A percentile compares a stretch with the other conserved stretches of the same genome.
Conservation (phyloP, 441 rosid genomes). For the Adansonia madagascariensis region DNA sequence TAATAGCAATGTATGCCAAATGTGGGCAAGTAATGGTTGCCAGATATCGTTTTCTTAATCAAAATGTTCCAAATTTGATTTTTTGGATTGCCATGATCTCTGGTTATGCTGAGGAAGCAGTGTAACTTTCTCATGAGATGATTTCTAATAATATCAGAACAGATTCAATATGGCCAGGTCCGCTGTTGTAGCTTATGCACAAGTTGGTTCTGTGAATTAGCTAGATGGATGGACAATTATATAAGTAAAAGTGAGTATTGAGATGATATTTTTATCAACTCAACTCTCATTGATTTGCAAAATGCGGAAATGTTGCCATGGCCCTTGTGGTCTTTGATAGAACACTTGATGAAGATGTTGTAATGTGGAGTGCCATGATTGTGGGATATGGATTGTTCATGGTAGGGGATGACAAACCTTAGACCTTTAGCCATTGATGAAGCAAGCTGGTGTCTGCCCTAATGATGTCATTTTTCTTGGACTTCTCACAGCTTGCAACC, state of each 20-base stretch:
- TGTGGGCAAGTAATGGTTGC: slow-evolving; percentile 64
- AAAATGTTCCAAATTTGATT: slow-evolving; percentile 58
- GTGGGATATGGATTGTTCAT: slow-evolving; percentile 71
- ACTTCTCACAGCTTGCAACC: slow-evolving; percentile 71
- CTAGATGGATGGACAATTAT: slow-evolving; percentile 63
- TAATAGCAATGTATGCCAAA: slow-evolving; percentile 75
- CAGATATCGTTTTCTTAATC: slow-evolving; percentile 55
- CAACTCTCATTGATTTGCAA: slow-evolving; percentile 71
- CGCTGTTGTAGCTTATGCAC: slow-evolving; percentile 67
- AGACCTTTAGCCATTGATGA: slow-evolving; percentile 58
- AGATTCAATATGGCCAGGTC: slow-evolving; percentile 64
- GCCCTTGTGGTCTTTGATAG: slow-evolving; percentile 61
- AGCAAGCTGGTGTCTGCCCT: slow-evolving; percentile 53
- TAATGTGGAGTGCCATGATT: slow-evolving; percentile 83
- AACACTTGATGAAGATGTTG: slow-evolving; percentile 65
- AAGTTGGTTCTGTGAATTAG: slow-evolving; percentile 72
- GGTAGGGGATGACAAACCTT: slow-evolving; percentile 70
- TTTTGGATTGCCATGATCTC: slow-evolving; percentile 87
- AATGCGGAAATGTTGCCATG: slow-evolving; percentile 68
- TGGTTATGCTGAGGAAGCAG: slow-evolving; percentile 70
- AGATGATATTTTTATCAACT: slow-evolving; percentile 52
- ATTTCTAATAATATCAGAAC: slow-evolving; percentile 41
- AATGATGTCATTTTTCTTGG: slow-evolving; percentile 81
- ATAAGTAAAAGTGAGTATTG: slow-evolving; percentile 44
- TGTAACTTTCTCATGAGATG: slow-evolving; percentile 62